phyloP scores from a whole-genome alignment of 2,329 filamentous ascomycete species.

The Leptographium wingfieldii region DNA sequence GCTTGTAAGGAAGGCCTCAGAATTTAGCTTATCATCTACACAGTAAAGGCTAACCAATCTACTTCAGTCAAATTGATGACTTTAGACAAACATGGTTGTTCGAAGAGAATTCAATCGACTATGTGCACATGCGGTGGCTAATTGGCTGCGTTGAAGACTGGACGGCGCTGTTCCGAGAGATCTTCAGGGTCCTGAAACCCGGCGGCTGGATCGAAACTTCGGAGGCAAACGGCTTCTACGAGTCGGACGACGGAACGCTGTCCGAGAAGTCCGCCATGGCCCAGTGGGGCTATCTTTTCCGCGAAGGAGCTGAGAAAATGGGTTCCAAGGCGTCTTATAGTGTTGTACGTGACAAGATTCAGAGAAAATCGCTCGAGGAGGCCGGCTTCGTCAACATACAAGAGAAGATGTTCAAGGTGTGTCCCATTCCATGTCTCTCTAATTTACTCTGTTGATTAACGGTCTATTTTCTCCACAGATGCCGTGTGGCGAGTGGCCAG shows the following conservation, averaged over 20 bases:
- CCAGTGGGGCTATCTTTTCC: conserved; percentile 10
- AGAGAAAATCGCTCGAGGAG: conserved; percentile 36
- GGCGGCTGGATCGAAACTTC: conserved; percentile 30
- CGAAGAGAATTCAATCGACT: conserved; percentile 13
- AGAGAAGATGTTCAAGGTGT: conserved; percentile 18
- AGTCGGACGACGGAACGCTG: conserved; percentile 16
- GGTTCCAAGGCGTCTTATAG: conserved; percentile 16
- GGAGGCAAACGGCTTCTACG: conserved; percentile 7
- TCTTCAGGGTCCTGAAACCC: conserved; percentile 25
- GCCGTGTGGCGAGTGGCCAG: too few species aligned
- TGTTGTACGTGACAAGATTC: conserved; percentile 34
- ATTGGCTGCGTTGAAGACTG: conserved; percentile 16
- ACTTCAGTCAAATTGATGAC: conserved; percentile 16
- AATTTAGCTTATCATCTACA: too few species aligned
- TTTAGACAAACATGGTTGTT: conserved; percentile 15
- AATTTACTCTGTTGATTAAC: too few species aligned
- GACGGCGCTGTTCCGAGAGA: conserved; percentile 11
- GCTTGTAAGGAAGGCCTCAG: not conserved
- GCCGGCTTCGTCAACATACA: conserved; percentile 45
- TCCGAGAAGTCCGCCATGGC: conserved; percentile 10
- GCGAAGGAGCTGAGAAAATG: too few species aligned
- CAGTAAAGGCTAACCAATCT: too few species aligned
- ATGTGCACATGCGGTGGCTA: conserved; percentile 16
- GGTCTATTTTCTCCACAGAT: too few species aligned
- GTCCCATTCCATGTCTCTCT: not conserved